Evolutionary conservation across 768 basidiomycete species (phyloP).

Genomic region (Naganishia vishniacii): DNA sequence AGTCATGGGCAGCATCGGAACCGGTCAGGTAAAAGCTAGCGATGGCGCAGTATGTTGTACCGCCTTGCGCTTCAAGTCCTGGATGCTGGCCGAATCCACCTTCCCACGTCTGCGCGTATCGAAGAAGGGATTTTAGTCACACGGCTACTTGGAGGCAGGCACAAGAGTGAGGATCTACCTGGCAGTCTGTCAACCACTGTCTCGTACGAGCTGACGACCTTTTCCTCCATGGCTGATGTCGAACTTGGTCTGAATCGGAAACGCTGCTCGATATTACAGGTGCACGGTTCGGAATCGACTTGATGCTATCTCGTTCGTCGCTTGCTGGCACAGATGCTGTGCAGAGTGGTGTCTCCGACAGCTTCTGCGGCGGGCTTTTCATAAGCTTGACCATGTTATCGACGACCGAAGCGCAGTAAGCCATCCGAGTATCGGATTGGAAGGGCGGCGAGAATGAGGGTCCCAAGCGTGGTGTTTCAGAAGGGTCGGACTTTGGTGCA

Average conservation of each 20-base stretch:
- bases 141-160: not conserved
- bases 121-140: not conserved
- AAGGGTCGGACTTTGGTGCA: not conserved
- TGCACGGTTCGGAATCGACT: too few relatives aligned
- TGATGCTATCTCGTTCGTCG: not conserved
- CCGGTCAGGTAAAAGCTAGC: constrained; percentile 53
- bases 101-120: constrained; percentile 66
- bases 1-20: constrained; percentile 41
- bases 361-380: not conserved
- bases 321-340: not conserved
- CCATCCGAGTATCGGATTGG: constrained; percentile 22
- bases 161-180: constrained; percentile 53
- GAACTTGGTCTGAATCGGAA: too few relatives aligned
- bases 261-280: too few relatives aligned
- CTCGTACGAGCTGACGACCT: constrained; percentile 47
- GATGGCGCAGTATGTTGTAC: constrained; percentile 86
- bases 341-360: too few relatives aligned
- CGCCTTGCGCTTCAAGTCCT: constrained; percentile 79
- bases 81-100: constrained; percentile 85
- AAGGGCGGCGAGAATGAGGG: constrained; percentile 4
- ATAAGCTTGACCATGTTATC: constrained; percentile 54
- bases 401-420: constrained; percentile 6
- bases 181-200: constrained; percentile 63
- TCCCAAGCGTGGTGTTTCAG: too few relatives aligned
- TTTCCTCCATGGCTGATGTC: too few relatives aligned